These are phyloP conservation scores for Phanerochaete sordida DNA, from an alignment of 768 basidiomycete species.

Conservation along the genomic window DNA sequence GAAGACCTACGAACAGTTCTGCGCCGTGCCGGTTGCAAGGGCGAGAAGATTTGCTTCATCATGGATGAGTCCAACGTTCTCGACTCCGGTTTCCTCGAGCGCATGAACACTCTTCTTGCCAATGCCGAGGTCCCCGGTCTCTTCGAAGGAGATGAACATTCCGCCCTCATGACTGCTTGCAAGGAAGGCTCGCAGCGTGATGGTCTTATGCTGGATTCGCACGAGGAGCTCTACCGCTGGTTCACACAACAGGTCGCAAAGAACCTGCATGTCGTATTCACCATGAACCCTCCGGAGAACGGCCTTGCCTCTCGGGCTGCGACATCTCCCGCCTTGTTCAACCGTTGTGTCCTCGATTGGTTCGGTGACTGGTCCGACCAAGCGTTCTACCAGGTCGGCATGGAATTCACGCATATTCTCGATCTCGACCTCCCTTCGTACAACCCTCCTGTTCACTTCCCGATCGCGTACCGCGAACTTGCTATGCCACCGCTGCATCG, in stretches of 20 bases:
- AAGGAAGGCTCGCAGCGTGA: conserved; percentile 99
- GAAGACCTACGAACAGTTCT: conserved; percentile 95
- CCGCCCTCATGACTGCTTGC: conserved; percentile 97
- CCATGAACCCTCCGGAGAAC: conserved; percentile 97
- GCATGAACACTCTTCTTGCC: conserved; percentile 99
- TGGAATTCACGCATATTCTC: conserved; percentile 92
- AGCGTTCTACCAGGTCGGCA: conserved; percentile 96
- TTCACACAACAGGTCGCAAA: conserved; percentile 98
- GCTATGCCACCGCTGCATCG: conserved; percentile 87
- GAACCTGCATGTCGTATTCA: conserved; percentile 98
- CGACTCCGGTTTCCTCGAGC: conserved; percentile 96
- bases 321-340: conserved; percentile 97
- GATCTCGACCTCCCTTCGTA: conserved; percentile 89
- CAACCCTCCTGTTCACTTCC: conserved; percentile 78
- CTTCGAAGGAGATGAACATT: conserved; percentile 99
- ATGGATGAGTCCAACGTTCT: conserved; percentile 99
- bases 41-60: conserved; percentile 99
- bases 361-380: conserved; percentile 99
- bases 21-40: conserved; percentile 94
- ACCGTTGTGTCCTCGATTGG: conserved; percentile 99
- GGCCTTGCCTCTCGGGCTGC: conserved; percentile 94
- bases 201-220: conserved; percentile 96
- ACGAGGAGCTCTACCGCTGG: conserved; percentile 97
- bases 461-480: conserved; percentile 82
- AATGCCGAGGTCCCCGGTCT: conserved; percentile 99